Percentiles rank a stretch among this genome's conserved stretches.
phyloP scores from a whole-genome alignment of 2,329 filamentous ascomycete species.

The Aureobasidium subglaciale region DNA sequence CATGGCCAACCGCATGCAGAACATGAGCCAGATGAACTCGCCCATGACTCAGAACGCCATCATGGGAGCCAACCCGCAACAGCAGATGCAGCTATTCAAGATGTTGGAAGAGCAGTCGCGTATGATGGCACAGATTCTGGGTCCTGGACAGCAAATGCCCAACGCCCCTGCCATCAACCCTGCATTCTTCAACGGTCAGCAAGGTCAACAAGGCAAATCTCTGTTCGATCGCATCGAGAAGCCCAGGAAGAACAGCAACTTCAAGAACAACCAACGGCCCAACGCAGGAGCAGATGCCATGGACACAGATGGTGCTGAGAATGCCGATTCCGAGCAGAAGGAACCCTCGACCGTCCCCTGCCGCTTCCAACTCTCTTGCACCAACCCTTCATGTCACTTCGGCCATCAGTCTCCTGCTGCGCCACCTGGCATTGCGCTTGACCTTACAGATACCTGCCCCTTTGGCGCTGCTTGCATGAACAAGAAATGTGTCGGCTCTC shows the following conservation, averaged over 20 bases:
- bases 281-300: slow-evolving; percentile 19
- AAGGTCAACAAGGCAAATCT: slow-evolving; percentile 42
- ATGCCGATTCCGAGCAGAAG: slow-evolving; percentile 45
- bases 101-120: slow-evolving; percentile 60
- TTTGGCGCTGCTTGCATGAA: slow-evolving; percentile 94
- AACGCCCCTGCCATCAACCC: slow-evolving; percentile 48
- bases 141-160: slow-evolving; percentile 33
- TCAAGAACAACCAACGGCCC: slow-evolving; percentile 37
- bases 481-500: slow-evolving; percentile 82
- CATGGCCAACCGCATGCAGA: slow-evolving; percentile 41
- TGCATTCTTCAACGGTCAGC: slow-evolving; percentile 39
- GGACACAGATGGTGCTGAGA: slow-evolving; percentile 30
- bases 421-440: slow-evolving; percentile 66
- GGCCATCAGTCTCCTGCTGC: slow-evolving; percentile 92
- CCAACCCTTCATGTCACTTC: slow-evolving; percentile 82
- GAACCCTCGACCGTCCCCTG: slow-evolving; percentile 62
- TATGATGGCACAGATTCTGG: slow-evolving; percentile 67
- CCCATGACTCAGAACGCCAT: slow-evolving; percentile 44
- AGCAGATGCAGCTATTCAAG: slow-evolving; percentile 67
- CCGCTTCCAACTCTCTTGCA: slow-evolving; percentile 83
- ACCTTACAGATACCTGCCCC: slow-evolving; percentile 71
- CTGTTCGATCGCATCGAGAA: slow-evolving; percentile 65
- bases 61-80: slow-evolving; percentile 49
- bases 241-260: slow-evolving; percentile 49
- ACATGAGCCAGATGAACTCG: slow-evolving; percentile 27